These are phyloP conservation scores for Zea luxurians DNA, from an alignment of 176 grass and related monocot species.

Conservation along the genomic window DNA sequence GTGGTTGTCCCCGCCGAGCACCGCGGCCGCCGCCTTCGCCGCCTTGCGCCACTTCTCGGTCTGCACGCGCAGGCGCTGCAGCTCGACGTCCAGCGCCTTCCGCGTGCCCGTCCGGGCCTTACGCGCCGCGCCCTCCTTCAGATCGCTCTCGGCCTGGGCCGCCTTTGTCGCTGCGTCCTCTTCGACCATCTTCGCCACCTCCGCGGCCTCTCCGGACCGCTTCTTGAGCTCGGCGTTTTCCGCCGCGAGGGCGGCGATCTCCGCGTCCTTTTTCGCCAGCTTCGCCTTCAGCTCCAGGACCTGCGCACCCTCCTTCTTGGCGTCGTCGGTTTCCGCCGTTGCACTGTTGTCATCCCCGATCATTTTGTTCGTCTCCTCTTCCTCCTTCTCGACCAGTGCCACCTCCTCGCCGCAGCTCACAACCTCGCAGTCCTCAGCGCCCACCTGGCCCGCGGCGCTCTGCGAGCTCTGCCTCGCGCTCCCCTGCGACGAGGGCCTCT, in stretches of 20 bases:
- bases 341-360: slow-evolving; percentile 52
- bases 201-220: slow-evolving; percentile 46
- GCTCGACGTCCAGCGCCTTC: slow-evolving; percentile 62
- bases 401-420: slow-evolving; percentile 39
- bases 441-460: too few species aligned
- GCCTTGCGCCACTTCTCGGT: slow-evolving; percentile 96
- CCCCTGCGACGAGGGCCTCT: too few species aligned
- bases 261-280: slow-evolving; percentile 56
- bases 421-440: slow-evolving; percentile 30
- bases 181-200: slow-evolving; percentile 38
- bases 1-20: slow-evolving; percentile 59
- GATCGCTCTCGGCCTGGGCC: slow-evolving; percentile 28
- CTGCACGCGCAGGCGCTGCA: slow-evolving; percentile 82
- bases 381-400: slow-evolving; percentile 27
- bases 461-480: too few species aligned
- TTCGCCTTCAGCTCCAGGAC: slow-evolving; percentile 48
- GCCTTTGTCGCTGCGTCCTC: slow-evolving; percentile 39
- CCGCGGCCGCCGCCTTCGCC: slow-evolving; percentile 67
- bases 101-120: slow-evolving; percentile 50
- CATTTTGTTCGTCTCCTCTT: slow-evolving; percentile 64
- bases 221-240: slow-evolving; percentile 75
- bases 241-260: slow-evolving; percentile 47
- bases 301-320: slow-evolving; percentile 37
- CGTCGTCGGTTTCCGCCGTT: not conserved
- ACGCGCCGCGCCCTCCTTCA: slow-evolving; percentile 45